Percentiles rank a stretch among this genome's conserved stretches.
phyloP scores from a whole-genome alignment of 768 basidiomycete species.

The Hydnomerulius pinastri region DNA sequence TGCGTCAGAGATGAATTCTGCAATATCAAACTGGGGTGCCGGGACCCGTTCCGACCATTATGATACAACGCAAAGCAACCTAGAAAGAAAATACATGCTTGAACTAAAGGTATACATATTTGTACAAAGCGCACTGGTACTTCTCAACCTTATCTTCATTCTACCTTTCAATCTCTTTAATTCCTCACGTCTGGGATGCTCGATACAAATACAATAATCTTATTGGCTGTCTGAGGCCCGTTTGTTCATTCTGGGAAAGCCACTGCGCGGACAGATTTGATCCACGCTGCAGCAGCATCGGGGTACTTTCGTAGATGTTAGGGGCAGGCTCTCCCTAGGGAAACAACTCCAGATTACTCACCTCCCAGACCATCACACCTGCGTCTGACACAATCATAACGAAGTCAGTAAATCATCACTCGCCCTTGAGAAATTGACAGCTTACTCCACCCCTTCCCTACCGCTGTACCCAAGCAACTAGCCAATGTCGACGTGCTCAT shows the following conservation, averaged over 20 bases:
- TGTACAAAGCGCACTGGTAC: no score
- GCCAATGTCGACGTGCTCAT: slow-evolving; percentile 60
- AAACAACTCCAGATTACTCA: slow-evolving; percentile 6
- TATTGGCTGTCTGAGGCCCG: no score
- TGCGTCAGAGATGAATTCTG: no score
- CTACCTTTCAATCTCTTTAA: no score
- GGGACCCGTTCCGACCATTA: no score
- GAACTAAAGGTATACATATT: no score
- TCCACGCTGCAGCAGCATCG: slow-evolving; percentile 37
- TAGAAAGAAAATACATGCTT: no score
- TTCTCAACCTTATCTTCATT: no score
- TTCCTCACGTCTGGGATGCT: no score
- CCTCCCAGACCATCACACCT: slow-evolving; percentile 39
- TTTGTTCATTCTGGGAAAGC: background rate
- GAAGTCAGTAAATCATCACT: background rate
- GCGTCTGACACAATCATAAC: slow-evolving; percentile 19
- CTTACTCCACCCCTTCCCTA: slow-evolving; percentile 67
- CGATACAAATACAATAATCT: no score
- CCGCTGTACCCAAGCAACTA: slow-evolving; percentile 61
- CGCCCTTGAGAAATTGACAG: slow-evolving; percentile 3
- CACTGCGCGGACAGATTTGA: slow-evolving; percentile 28
- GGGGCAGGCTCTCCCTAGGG: background rate
- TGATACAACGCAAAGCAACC: no score
- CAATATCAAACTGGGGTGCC: no score
- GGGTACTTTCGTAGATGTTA: slow-evolving; percentile 27